phyloP scores from a whole-genome alignment of 306 rosid genomes.

The Glycine soja region DNA sequence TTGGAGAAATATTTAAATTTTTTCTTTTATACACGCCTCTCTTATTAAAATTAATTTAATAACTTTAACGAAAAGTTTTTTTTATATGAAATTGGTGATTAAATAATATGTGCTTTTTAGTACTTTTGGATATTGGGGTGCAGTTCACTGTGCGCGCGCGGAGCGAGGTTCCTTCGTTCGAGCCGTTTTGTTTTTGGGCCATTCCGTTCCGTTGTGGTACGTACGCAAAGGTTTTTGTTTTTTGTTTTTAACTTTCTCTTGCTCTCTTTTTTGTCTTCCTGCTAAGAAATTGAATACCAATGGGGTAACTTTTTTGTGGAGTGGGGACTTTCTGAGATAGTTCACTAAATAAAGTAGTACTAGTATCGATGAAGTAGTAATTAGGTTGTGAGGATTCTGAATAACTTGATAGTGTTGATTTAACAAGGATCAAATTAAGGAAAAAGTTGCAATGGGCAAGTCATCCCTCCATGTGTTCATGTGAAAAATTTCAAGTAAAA shows the following conservation, averaged over 20 bases:
- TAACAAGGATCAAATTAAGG: no score
- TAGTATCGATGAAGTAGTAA: neutral
- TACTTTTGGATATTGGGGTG: neutral
- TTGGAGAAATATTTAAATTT: neutral
- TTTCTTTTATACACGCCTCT: neutral
- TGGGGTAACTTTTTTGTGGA: neutral
- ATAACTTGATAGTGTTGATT: no score
- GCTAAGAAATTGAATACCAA: neutral
- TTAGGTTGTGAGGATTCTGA: neutral
- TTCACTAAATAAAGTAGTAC: neutral
- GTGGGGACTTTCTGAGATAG: neutral
- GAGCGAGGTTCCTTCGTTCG: neutral
- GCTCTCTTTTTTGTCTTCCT: neutral
- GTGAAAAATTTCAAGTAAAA: no score
- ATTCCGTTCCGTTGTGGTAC: neutral
- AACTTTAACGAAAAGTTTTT: neutral
- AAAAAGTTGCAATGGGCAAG: neutral
- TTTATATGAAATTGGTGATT: neutral
- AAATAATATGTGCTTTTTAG: slow-evolving; percentile 1
- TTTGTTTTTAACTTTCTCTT: neutral
- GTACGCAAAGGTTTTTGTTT: neutral
- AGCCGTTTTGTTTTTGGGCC: neutral
- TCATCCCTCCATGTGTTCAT: no score
- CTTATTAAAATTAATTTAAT: neutral
- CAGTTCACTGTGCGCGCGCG: neutral